Evolutionary conservation across 192 early-diverging fungal species (phyloP).

Genomic region (Spinellus fusiger): DNA sequence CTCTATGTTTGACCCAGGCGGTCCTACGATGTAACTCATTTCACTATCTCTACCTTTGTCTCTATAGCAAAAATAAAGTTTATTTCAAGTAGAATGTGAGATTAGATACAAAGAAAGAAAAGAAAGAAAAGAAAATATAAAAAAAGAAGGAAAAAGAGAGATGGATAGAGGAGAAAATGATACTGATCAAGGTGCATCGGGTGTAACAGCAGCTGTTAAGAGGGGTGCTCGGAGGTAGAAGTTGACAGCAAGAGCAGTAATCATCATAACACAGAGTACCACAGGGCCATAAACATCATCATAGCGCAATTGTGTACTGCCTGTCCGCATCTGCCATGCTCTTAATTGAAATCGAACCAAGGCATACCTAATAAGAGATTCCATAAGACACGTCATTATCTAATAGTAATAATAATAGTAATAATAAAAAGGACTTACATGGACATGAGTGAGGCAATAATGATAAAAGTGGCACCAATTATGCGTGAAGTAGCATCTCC

Average conservation of each 20-base stretch:
- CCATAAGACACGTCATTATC: neutral
- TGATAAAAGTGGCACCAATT: slow-evolving; percentile 67
- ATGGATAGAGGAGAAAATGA: neutral
- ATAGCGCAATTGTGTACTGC: slow-evolving; percentile 2
- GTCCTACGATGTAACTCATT: neutral
- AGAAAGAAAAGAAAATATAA: neutral
- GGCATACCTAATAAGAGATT: slow-evolving; percentile 22
- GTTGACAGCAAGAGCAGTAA: slow-evolving; percentile 22
- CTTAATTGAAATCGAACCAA: slow-evolving; percentile 22
- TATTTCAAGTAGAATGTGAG: neutral
- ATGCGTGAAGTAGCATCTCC: slow-evolving; percentile 49
- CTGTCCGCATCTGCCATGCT: slow-evolving; percentile 24
- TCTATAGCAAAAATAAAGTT: neutral
- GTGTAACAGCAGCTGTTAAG: neutral
- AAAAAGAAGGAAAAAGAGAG: neutral
- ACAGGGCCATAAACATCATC: slow-evolving; percentile 30
- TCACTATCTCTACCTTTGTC: too few relatives aligned
- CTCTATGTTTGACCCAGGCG: neutral
- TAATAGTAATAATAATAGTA: neutral
- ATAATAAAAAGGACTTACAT: slow-evolving; percentile 51
- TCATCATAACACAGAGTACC: slow-evolving; percentile 26
- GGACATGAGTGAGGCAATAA: slow-evolving; percentile 66
- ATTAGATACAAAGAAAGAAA: neutral
- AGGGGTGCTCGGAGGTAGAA: slow-evolving; percentile 25
- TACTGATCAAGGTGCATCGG: neutral